Conservation (phyloP, 768 basidiomycete genomes). For the Lentinula boryana region DNA sequence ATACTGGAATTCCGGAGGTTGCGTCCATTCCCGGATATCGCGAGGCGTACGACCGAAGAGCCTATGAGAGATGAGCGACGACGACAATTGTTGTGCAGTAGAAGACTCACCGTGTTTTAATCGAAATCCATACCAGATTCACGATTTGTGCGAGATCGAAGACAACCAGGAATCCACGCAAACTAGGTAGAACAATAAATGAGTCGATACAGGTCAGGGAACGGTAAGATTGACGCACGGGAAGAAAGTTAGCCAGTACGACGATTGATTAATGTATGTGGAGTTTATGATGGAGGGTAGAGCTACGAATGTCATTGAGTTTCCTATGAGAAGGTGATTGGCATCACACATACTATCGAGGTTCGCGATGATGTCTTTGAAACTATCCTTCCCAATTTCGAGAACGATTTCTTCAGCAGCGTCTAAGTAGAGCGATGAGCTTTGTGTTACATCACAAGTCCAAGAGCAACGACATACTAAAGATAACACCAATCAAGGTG, state of each 20-base stretch:
- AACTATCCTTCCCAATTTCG: slow-evolving; percentile 39
- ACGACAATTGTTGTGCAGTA: background rate
- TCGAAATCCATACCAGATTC: slow-evolving; percentile 80
- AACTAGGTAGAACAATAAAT: slow-evolving; percentile 29
- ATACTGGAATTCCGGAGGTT: slow-evolving; percentile 87
- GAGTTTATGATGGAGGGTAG: slow-evolving; percentile 70
- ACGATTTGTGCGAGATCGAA: slow-evolving; percentile 96
- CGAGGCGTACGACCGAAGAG: slow-evolving; percentile 85
- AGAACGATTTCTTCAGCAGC: slow-evolving; percentile 39
- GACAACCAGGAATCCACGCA: slow-evolving; percentile 90
- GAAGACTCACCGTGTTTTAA: slow-evolving; percentile 69
- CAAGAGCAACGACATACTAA: slow-evolving; percentile 40
- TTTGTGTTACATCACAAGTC: background rate
- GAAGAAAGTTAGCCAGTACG: slow-evolving; percentile 92
- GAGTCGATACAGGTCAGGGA: background rate
- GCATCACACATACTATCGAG: slow-evolving; percentile 33
- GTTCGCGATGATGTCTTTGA: slow-evolving; percentile 39
- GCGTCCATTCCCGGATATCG: slow-evolving; percentile 85
- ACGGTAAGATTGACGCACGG: slow-evolving; percentile 50
- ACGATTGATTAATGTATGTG: slow-evolving; percentile 88
- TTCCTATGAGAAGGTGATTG: background rate
- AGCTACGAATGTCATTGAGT: slow-evolving; percentile 28
- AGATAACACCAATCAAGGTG: slow-evolving; percentile 85
- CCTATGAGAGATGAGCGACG: slow-evolving; percentile 25
- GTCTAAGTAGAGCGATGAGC: slow-evolving; percentile 18